Evolutionary conservation across 495 filamentous ascomycete genomes (phyloP), one percentile per base, ranked within the genome.

Genomic region (Patellaria atrata): DNA sequence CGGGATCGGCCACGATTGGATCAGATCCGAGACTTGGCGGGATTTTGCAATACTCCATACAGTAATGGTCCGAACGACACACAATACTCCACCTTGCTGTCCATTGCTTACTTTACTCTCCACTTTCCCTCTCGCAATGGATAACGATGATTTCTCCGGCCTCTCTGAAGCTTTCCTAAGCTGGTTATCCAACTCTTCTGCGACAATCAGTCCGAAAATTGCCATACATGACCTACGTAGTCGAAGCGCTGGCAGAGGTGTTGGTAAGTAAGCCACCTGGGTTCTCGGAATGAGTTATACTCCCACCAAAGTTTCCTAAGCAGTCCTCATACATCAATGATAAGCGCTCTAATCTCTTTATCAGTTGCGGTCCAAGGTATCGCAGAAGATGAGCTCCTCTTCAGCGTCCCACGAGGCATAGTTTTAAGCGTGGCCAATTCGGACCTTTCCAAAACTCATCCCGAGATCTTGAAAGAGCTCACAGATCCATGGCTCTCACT

Each of bases 381-480:
- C 27, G 50, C 57, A 13, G 67, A 70, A 45, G 72, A 73, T 38
- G 73, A 76, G 60, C 61, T 73, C 43, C 62, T 79, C 30, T 81
- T 79, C 59, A 65, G 62, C 13, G 69, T 79, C 32, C 70, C 72
- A 8, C 68, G 67, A 22, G 55, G 62, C 22, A 48, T 61, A 19
- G 59, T 79, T 18, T 61, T 81, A 21, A 53, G 42, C 16, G 42
- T 48, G 11, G 52, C 54, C 27, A 60, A 47, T 30, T 62, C 59
- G 11, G 33, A 38, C 16, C 43, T 59, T 14, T 24, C 30, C 4
- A 35, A 22, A 5, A 41, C 45, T 13, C 28, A 57, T 15, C 36
- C 39, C 5, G 15, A 31, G 16, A 24, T 28, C 12, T 21, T 46
- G 20, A 44, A 50, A 22, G 38, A 40, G 13, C 20, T 39, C 23